Conservation (phyloP, 345 rosid species). For the Mercurialis annua region DNA sequence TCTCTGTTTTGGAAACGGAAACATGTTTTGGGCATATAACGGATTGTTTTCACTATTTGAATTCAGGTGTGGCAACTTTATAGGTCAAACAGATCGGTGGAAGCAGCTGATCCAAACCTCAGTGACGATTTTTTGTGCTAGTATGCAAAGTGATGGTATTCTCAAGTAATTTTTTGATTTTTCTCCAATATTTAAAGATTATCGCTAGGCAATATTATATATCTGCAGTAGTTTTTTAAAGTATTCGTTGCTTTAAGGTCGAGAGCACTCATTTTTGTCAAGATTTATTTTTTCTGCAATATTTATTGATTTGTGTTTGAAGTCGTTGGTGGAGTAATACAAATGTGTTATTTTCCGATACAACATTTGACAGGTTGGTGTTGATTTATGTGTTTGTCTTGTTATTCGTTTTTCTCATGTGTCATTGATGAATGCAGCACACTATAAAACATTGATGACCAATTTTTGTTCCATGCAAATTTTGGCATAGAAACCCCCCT, state of each 20-base stretch:
- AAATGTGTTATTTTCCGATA: too few relatives aligned
- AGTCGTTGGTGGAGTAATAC: too few relatives aligned
- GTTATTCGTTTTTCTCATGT: not conserved
- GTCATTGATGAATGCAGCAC: not conserved
- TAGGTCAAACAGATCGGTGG: slow-evolving; percentile 34
- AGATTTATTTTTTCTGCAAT: not conserved
- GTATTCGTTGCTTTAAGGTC: not conserved
- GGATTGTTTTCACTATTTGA: not conserved
- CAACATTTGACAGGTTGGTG: not conserved
- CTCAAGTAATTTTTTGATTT: not conserved
- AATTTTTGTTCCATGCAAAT: not conserved
- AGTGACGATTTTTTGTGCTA: slow-evolving; percentile 27
- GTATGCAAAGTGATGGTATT: slow-evolving; percentile 17
- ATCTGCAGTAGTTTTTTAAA: not conserved
- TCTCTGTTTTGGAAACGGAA: too few relatives aligned
- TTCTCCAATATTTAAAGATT: not conserved
- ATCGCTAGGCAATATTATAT: not conserved
- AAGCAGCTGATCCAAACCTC: slow-evolving; percentile 34
- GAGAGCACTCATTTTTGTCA: not conserved
- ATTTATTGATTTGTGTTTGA: too few relatives aligned
- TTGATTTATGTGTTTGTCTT: not conserved
- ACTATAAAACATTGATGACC: not conserved
- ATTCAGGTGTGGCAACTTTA: slow-evolving; percentile 48
- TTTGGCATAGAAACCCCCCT: not conserved
- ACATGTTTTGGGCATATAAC: too few relatives aligned